Base-by-base conservation (phyloP, 2,329 filamentous ascomycete genomes). In the Westerdykella ornata region DNA sequence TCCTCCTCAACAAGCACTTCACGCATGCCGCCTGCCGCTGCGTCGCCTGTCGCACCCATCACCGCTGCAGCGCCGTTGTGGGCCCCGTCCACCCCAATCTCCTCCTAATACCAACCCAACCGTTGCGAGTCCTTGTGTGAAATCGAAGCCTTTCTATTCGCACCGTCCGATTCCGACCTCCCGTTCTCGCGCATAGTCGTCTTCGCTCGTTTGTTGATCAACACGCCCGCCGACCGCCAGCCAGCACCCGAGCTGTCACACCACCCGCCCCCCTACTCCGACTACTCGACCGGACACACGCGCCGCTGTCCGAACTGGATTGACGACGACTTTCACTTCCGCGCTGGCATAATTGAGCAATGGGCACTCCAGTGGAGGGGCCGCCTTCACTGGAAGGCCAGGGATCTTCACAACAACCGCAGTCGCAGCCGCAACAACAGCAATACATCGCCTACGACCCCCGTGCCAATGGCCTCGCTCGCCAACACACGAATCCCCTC, bases 361-460 rank as follows among this genome's bases (percentile, higher is more conserved):
- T 64, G 58, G 57, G 53, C 53, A 56, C 54, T 56, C 60, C 59
- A 50, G 54, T 55, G 52, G 58, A 63, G 52, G 60, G 57, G 43
- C 57, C 45, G 53, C 61, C 61, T 50, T 54, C 56, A 42, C 59
- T 59, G 57, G 61, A 62, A 42, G 47, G 49, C 40, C 57, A 59
- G 36, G 61, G 49, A 39, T 42, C 48, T 37, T 51, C 52, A 34
- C 53, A 52, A 37, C 30, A 8, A 7, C n/a, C 8, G 16, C 57
- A 51, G 38, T 50, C n/a, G n/a, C n/a, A n/a, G n/a, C n/a, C n/a
- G n/a, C n/a, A n/a, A n/a, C 30, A 8, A 7, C n/a, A 14, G 16
- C 57, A 51, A 38, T 50, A 47, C 34, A 37, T 58, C 40, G 51
- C 39, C 46, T 52, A 63, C 46, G 60, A 63, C 38, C 55, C 57